Evolutionary conservation across 2,329 filamentous ascomycete species (phyloP), one percentile per base, ranked within the genome.

Genomic region (Epichloe amarillans): DNA sequence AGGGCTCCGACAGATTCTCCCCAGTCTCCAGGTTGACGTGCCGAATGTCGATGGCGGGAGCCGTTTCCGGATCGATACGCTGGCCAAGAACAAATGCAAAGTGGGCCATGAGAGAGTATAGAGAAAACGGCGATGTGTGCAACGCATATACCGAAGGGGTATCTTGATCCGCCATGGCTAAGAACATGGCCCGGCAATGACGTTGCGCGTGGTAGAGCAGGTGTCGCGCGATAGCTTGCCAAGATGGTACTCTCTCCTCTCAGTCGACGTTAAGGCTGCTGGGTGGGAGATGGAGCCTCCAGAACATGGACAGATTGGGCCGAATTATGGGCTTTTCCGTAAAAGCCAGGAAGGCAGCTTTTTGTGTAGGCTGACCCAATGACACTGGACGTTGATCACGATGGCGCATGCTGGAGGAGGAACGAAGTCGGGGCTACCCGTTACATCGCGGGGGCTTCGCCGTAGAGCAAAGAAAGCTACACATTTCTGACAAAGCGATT

Each of bases 71-170:
- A 37, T 60, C 61, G 17, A 63, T 45, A 23, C 39, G 50, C 46
- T 54, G 50, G 4, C 60, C 62, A 10, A 64, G 52, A 15, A 57
- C 58, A 21, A 64, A 56, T 21, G 55, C 59, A 51, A 64, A 63
- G 15, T 60, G 60, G n/a, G 58, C 57, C 57, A 63, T 60, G 17
- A 64, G 55, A 8, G 63, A 64, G 48, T 65, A 64, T 12, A 64
- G 52, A 3, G 61, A 64, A 50, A 60, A 64, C 5, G 60, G 58
- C 17, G 58, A 65, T 51, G 60, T 62, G 47, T 64, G 58, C 48
- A 65, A 56, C 35, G 58, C 63, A 46, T 59, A 62, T n/a, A 55
- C 45, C 17, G 53, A 52, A 12, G 19, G 26, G 17, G 35, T 23
- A 26, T 42, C 26, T 15, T 49, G 23, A 30, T 54, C 54, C 15